Base-by-base conservation (phyloP, 1,139 yeast species). In the Hyphopichia buzzinii region DNA sequence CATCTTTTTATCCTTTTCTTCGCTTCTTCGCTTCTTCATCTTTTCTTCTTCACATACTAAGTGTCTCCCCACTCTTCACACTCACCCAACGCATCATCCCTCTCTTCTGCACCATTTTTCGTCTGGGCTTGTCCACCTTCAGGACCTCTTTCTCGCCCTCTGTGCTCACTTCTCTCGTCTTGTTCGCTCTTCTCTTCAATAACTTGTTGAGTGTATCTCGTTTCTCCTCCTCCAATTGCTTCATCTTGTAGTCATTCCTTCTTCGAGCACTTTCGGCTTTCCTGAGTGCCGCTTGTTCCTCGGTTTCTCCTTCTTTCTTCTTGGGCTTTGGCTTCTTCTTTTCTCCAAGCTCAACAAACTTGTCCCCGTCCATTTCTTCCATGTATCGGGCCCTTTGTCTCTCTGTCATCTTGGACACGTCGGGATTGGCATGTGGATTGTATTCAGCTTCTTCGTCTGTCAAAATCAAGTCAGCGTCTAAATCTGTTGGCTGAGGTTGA, bases 251-350 rank as follows among this genome's bases (percentile, higher is more conserved):
- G 53, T 92, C 92, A 57, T 85, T 85, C 46, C 98, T 74, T 57
- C 90, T 79, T 48, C 98, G 76, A 0, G 97, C 92, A 52, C 79
- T 82, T 54, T 92, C 98, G 1, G 95, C 90, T 44, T 89, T 81
- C 29, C 89, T 74, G 40, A 88, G 62, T 26, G 87, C 87, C 28
- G 81, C 74, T 59, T 90, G 95, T 55, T 92, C 96, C 40, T 83
- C 96, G 0, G 95, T 83, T 39, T 86, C 73, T 51, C 75, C 78
- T 46, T 69, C 64, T 55, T 54, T 70, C 53, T 40, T 65, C 48
- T 44, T 52, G 7, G 49, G 43, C 39, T 49, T 50, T 42, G 50
- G 49, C 17, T 44, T 66, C 44, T 25, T 69, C 52, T 38, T 62
- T 34, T 42, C 56, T 30, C 52, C 57, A 26, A 62, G 46, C 32